phyloP scores from a whole-genome alignment of 2,329 filamentous ascomycete species.

The Nemania diffusa region DNA sequence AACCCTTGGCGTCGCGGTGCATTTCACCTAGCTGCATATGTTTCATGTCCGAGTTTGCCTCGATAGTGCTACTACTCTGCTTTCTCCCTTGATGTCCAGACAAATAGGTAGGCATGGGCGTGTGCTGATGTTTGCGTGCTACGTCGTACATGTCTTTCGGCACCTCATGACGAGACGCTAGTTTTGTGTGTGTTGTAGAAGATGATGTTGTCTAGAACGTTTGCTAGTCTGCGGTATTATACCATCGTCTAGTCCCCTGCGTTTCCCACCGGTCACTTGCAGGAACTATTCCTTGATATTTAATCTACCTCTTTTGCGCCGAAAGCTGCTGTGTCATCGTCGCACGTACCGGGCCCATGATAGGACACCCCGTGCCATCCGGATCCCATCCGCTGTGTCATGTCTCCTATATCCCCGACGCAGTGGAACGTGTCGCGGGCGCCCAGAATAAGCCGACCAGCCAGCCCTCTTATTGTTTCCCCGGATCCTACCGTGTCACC shows the following conservation, averaged over 20 bases:
- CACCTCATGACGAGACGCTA: conserved; percentile 1
- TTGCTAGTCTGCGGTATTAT: background rate
- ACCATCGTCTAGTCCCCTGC: background rate
- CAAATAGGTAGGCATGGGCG: background rate
- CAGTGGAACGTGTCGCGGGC: conserved; percentile 29
- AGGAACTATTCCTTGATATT: conserved; percentile 1
- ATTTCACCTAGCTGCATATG: conserved; percentile 7
- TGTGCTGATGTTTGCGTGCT: conserved; percentile 11
- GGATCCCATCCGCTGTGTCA: conserved; percentile 11
- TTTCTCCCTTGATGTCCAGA: background rate
- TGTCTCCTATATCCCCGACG: conserved; percentile 27
- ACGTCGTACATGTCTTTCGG: conserved; percentile 10
- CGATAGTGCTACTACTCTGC: background rate
- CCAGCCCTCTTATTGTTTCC: background rate
- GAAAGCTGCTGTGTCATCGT: conserved; percentile 14
- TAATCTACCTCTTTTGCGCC: background rate
- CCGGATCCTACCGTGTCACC: conserved; percentile 15
- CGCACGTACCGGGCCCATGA: conserved; percentile 14
- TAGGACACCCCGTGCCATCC: background rate
- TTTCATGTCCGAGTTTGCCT: conserved; percentile 20
- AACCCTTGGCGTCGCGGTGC: conserved; percentile 8
- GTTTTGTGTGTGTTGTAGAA: conserved; percentile 1
- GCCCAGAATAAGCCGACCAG: background rate
- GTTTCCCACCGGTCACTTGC: background rate
- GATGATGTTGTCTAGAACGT: conserved; percentile 1